Evolutionary conservation across 2,329 filamentous ascomycete genomes (phyloP), one percentile per base, ranked within the genome.

Genomic region (Kalmusia sp.): DNA sequence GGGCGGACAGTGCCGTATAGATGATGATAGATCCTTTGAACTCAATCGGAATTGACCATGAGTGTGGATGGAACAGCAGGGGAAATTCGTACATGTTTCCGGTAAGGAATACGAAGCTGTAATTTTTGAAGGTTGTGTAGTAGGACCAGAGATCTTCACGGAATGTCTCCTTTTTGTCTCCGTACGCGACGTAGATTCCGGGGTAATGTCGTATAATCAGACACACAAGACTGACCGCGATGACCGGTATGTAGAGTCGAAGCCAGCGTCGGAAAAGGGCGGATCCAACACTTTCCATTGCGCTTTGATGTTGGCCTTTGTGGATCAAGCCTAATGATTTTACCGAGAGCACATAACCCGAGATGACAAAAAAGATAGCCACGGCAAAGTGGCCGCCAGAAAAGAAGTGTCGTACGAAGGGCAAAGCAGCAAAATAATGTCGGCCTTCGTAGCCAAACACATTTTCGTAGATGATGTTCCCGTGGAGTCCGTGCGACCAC

Each of bases 81-180:
- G 71, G 87, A 50, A 86, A 79, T 77, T 84, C 87, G 9, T 83
- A 80, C 8, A 80, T 74, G 1, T 82, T 82, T 6, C 84, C 84
- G 6, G 77, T 78, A 35, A 83, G 82, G 73, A 85, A 90, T 33
- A 88, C 68, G 66, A 87, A 90, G 70, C 82, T 89, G 74, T 87
- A 89, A 69, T 88, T 88, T 67, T 89, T 90, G 58, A 75, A 70
- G 4, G 59, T 62, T 17, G 57, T 57, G 39, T 71, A 72, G 62
- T 68, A 74, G 8, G 39, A 55, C 43, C 51, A 55, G 25, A 69
- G 25, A 11, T 73, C 70, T 38, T 72, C 68, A 6, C 61, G 47
- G 30, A 63, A 72, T 1, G 65, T 65, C 66, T 84, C 77, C 66
- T 89, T 84, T 54, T 65, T 67, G 49, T 80, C 73, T 5, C 79